phyloP scores from a whole-genome alignment of 2,329 filamentous ascomycete species.

The Penicillium sp. region DNA sequence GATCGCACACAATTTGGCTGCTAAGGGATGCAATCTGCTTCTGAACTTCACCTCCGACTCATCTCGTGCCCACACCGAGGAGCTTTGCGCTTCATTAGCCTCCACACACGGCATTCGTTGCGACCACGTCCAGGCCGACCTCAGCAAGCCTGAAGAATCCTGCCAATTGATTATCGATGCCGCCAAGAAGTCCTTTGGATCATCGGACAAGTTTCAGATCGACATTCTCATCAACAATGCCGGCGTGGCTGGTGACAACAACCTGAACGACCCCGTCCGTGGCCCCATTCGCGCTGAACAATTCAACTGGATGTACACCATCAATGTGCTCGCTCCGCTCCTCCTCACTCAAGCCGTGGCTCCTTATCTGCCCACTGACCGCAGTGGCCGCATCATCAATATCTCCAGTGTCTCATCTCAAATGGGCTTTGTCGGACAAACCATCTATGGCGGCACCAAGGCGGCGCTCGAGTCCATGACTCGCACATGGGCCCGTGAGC shows the following conservation, averaged over 20 bases:
- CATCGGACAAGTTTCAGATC: constrained; percentile 54
- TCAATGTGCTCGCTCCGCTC: constrained; percentile 78
- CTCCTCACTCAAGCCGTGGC: constrained; percentile 68
- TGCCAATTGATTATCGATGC: constrained; percentile 51
- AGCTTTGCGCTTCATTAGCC: constrained; percentile 53
- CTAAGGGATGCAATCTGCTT: constrained; percentile 63
- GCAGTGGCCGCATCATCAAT: constrained; percentile 59
- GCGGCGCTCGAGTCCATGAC: constrained; percentile 64
- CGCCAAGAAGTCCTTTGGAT: constrained; percentile 54
- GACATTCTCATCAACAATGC: constrained; percentile 89
- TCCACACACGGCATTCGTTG: constrained; percentile 55
- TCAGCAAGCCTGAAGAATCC: constrained; percentile 57
- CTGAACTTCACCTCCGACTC: constrained; percentile 66
- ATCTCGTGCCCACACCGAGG: constrained; percentile 48
- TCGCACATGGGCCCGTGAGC: constrained; percentile 59
- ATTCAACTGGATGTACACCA: constrained; percentile 65
- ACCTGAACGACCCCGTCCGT: constrained; percentile 59
- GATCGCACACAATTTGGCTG: constrained; percentile 63
- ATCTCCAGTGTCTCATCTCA: constrained; percentile 54
- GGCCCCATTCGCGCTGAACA: constrained; percentile 56
- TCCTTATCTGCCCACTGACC: constrained; percentile 64
- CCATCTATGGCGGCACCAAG: constrained; percentile 61
- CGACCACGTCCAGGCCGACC: constrained; percentile 63
- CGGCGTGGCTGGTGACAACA: constrained; percentile 49
- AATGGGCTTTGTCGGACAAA: constrained; percentile 54